Percentiles rank a stretch among this genome's conserved stretches.
Evolutionary conservation across 192 early-diverging fungal genomes (phyloP).

Genomic region (Umbelopsis sp.): DNA sequence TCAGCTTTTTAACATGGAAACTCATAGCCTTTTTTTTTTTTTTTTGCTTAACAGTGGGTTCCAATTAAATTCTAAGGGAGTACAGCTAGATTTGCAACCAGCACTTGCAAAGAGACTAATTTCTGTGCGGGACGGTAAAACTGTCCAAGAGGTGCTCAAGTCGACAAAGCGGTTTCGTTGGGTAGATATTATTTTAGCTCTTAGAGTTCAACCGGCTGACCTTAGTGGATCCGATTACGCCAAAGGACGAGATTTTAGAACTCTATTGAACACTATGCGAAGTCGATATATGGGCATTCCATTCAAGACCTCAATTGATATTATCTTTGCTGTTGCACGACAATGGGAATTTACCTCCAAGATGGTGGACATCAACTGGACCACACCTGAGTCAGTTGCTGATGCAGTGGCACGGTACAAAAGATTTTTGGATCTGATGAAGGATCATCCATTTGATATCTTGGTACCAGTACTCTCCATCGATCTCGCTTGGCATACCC

Average conservation of each 20-base stretch:
- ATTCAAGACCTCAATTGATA: constrained; percentile 44
- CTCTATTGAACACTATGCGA: neutral
- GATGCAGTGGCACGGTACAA: constrained; percentile 45
- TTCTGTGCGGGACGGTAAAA: neutral
- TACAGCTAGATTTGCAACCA: neutral
- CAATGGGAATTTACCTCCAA: constrained; percentile 55
- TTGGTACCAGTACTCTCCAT: constrained; percentile 68
- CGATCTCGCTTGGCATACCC: constrained; percentile 73
- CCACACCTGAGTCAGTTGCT: constrained; percentile 20
- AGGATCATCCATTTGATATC: constrained; percentile 27
- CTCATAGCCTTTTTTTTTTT: too few species aligned
- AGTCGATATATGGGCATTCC: constrained; percentile 43
- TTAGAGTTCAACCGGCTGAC: neutral
- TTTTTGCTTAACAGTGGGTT: neutral
- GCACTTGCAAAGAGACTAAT: neutral
- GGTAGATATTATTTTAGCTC: neutral
- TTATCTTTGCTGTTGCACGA: constrained; percentile 49
- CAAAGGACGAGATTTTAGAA: neutral
- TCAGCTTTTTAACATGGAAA: neutral
- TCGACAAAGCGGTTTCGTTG: neutral
- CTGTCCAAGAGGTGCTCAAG: neutral
- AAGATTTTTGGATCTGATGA: constrained; percentile 51
- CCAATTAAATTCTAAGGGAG: too few species aligned
- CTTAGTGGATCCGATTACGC: neutral
- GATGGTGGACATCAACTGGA: constrained; percentile 47